phyloP scores from a whole-genome alignment of 164 flowering plant species.

The Vitis rupestris region DNA sequence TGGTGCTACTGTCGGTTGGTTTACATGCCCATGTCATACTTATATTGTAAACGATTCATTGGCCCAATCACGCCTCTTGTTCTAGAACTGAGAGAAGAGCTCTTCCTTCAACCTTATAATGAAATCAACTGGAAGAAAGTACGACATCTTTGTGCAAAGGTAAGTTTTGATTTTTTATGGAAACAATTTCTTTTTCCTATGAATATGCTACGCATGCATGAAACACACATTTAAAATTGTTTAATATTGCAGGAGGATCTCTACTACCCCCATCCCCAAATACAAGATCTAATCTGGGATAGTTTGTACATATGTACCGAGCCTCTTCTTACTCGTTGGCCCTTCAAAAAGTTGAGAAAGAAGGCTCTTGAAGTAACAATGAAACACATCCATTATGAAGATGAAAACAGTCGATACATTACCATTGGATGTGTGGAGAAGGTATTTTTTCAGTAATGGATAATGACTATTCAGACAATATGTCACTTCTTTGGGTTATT shows the following conservation, averaged over 20 bases:
- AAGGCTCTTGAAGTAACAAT: slow-evolving; percentile 36
- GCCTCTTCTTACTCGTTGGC: slow-evolving; percentile 44
- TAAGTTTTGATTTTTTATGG: no score
- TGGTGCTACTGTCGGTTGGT: no score
- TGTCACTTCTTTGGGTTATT: background rate
- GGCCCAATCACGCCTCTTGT: slow-evolving; percentile 10
- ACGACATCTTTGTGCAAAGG: no score
- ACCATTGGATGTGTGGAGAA: no score
- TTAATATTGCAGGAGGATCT: slow-evolving; percentile 33
- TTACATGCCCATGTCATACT: no score
- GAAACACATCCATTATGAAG: slow-evolving; percentile 40
- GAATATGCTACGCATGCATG: no score
- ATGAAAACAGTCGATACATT: no score
- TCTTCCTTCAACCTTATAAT: slow-evolving; percentile 2
- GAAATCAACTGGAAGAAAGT: background rate
- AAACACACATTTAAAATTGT: background rate
- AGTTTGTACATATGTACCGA: slow-evolving; percentile 8
- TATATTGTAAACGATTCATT: no score
- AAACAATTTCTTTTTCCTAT: no score
- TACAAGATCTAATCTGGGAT: slow-evolving; percentile 50
- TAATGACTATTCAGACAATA: no score
- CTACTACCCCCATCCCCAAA: slow-evolving; percentile 35
- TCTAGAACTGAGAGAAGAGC: slow-evolving; percentile 11
- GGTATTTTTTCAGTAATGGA: no score
- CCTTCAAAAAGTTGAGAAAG: slow-evolving; percentile 41